These are phyloP conservation scores for Platanthera guangdongensis DNA, from an alignment of 106 monocot genomes.

Conservation along the genomic window DNA sequence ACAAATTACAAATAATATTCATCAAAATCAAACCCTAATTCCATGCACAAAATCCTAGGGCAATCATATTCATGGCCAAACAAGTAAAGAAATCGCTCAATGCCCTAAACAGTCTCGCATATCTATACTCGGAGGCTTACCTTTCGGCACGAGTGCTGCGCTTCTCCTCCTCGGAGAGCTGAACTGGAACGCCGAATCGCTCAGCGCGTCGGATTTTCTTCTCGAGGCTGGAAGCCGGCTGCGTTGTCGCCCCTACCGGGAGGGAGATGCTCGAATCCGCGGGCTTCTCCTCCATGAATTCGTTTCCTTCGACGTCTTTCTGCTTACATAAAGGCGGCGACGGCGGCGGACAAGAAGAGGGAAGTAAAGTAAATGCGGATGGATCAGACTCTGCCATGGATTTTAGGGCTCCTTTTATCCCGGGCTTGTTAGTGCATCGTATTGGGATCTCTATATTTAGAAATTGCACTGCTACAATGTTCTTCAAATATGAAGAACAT, in stretches of 20 bases:
- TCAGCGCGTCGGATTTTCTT: constrained; percentile 46
- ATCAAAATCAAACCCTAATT: neutral
- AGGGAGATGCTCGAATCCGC: neutral
- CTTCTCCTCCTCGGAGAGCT: constrained; percentile 63
- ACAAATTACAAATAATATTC: neutral
- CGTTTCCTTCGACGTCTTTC: neutral
- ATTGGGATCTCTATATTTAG: too few relatives aligned
- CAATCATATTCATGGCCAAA: neutral
- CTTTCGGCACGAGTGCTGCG: constrained; percentile 49
- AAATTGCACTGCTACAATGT: too few relatives aligned
- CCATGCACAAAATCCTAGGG: neutral
- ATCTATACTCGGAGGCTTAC: constrained; percentile 12
- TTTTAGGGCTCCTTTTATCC: constrained; percentile 13
- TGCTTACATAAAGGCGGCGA: neutral
- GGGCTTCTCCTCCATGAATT: constrained; percentile 9
- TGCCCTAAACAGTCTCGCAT: neutral
- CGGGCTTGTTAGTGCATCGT: too few relatives aligned
- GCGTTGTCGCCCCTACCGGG: neutral
- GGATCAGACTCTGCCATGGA: neutral
- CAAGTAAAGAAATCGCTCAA: neutral
- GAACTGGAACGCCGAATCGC: constrained; percentile 42
- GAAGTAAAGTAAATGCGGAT: neutral
- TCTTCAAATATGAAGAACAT: too few relatives aligned
- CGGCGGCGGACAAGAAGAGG: neutral
- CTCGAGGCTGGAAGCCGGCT: constrained; percentile 23